phyloP scores from a whole-genome alignment of 2,329 filamentous ascomycete genomes.

The Calcarisporium arbuscula region DNA sequence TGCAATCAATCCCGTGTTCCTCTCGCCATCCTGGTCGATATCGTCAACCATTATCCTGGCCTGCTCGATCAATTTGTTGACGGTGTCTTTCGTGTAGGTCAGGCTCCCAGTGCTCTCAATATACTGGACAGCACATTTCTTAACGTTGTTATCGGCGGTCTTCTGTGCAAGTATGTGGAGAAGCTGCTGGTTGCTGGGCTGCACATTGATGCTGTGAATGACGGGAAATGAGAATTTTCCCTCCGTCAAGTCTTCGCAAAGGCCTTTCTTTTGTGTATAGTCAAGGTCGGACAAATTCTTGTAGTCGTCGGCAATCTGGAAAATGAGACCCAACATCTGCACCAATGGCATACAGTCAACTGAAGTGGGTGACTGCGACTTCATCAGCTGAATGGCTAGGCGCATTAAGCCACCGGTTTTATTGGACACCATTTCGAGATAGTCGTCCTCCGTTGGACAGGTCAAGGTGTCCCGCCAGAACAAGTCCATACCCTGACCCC shows the following conservation, averaged over 20 bases:
- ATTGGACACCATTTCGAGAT: constrained; percentile 78
- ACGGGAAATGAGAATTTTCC: constrained; percentile 11
- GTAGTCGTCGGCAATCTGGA: constrained; percentile 11
- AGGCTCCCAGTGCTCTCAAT: not conserved
- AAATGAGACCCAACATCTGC: constrained; percentile 3
- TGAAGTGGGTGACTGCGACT: constrained; percentile 49
- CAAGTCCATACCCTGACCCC: constrained; percentile 79
- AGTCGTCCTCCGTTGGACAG: constrained; percentile 74
- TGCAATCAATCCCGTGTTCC: no score
- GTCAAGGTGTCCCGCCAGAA: constrained; percentile 77
- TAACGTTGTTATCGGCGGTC: not conserved
- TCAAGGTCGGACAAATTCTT: constrained; percentile 6
- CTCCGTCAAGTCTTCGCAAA: constrained; percentile 8
- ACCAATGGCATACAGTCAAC: constrained; percentile 6
- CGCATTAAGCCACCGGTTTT: constrained; percentile 79
- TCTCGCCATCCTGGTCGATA: no score
- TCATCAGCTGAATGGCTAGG: constrained; percentile 76
- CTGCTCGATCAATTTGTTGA: no score
- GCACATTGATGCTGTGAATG: constrained; percentile 7
- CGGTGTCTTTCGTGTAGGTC: not conserved
- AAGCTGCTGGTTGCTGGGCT: not conserved
- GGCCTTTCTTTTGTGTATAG: constrained; percentile 8
- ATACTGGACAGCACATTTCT: not conserved
- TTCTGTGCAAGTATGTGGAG: not conserved
- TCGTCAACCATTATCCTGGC: no score